A percentile compares a stretch with the other conserved stretches of the same genome.
Evolutionary conservation across 164 flowering plant species (phyloP).

Genomic region (Pachysandra terminalis): DNA sequence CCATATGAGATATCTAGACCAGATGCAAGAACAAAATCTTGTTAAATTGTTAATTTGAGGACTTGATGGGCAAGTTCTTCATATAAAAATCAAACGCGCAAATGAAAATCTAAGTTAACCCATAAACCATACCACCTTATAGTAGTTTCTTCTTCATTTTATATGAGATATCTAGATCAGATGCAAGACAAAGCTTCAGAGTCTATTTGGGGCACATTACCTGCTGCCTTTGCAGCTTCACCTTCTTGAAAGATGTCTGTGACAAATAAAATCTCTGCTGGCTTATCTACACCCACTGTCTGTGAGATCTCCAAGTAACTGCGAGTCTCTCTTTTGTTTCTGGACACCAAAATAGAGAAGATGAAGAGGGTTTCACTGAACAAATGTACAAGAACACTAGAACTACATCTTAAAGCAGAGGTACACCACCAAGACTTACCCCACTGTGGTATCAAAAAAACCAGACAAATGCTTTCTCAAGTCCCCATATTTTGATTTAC

Average conservation of each 20-base stretch:
- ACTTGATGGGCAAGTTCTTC: not conserved
- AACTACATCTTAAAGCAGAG: not conserved
- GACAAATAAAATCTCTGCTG: constrained; percentile 74
- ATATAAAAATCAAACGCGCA: not conserved
- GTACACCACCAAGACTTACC: constrained; percentile 40
- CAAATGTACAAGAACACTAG: not conserved
- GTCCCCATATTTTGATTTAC: constrained; percentile 80
- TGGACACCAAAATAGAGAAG: constrained; percentile 19
- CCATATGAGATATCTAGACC: not conserved
- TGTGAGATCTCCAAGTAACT: constrained; percentile 74
- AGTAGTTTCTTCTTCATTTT: too few species aligned
- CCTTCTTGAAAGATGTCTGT: constrained; percentile 95
- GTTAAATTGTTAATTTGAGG: not conserved
- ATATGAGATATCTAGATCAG: not conserved
- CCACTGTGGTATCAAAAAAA: constrained; percentile 80
- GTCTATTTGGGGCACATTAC: constrained; percentile 27
- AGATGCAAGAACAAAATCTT: not conserved
- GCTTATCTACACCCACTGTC: constrained; percentile 80
- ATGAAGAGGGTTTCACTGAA: not conserved
- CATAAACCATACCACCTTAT: too few species aligned
- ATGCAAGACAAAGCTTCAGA: too few species aligned
- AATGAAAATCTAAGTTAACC: not conserved
- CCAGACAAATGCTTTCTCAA: constrained; percentile 79
- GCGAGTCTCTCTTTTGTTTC: constrained; percentile 71
- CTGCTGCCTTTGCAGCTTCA: constrained; percentile 87